Conservation (phyloP, 2,329 filamentous ascomycete genomes). For the Sarocladium brachiariae region DNA sequence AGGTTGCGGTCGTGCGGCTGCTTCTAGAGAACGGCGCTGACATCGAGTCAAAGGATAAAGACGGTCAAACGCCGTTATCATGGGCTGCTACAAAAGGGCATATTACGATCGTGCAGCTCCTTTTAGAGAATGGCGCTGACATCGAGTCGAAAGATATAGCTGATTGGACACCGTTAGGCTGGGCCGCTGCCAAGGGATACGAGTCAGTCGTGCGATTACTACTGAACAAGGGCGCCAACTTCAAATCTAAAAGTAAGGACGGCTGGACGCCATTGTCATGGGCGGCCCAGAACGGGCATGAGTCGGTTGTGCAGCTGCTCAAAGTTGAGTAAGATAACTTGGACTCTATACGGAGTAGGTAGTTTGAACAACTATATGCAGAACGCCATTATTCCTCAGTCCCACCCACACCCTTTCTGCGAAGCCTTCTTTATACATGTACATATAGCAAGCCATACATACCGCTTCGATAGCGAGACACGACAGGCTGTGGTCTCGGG, state of each 20-base stretch:
- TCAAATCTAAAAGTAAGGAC: conserved; percentile 14
- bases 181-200: conserved; percentile 14
- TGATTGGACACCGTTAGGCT: conserved; percentile 14
- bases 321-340: too few relatives aligned
- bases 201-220: conserved; percentile 15
- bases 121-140: background rate
- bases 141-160: conserved; percentile 12
- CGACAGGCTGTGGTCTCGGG: too few relatives aligned
- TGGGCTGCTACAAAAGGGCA: conserved; percentile 1
- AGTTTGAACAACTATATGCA: too few relatives aligned
- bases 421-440: too few relatives aligned
- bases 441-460: too few relatives aligned
- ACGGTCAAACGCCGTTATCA: conserved; percentile 15
- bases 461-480: too few relatives aligned
- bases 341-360: too few relatives aligned
- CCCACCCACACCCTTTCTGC: too few relatives aligned
- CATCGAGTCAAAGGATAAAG: conserved; percentile 12
- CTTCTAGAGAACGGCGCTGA: background rate
- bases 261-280: conserved; percentile 13
- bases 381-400: too few relatives aligned
- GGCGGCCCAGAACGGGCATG: conserved; percentile 14
- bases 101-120: background rate
- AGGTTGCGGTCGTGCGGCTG: background rate
- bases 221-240: conserved; percentile 14
- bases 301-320: too few relatives aligned